Conservation (phyloP, 495 filamentous ascomycete species). For the Neurospora sp. region DNA sequence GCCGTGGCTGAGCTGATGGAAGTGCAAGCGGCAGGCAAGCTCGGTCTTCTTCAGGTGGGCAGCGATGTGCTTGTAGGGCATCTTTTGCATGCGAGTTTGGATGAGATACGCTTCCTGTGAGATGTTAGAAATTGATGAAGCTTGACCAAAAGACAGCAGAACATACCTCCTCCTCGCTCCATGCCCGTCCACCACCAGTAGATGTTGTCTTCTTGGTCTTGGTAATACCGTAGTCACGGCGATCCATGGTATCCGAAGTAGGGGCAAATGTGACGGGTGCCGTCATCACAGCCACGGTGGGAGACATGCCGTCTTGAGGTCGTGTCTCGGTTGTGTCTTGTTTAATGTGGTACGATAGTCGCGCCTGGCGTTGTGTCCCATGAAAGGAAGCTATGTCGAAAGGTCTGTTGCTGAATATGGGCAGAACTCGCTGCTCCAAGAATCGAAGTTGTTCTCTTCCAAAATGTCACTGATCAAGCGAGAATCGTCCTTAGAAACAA, state of each 20-base stretch:
- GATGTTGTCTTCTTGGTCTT: slow-evolving; percentile 55
- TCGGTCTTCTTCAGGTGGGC: slow-evolving; percentile 77
- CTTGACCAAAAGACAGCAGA: neutral
- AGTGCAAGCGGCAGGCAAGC: slow-evolving; percentile 74
- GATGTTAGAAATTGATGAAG: slow-evolving; percentile 6
- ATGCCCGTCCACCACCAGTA: slow-evolving; percentile 62
- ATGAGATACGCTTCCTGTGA: slow-evolving; percentile 72
- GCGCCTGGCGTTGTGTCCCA: slow-evolving; percentile 22
- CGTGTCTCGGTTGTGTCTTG: slow-evolving; percentile 3
- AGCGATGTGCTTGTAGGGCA: slow-evolving; percentile 85
- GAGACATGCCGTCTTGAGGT: slow-evolving; percentile 29
- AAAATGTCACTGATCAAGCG: slow-evolving; percentile 5
- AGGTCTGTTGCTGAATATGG: slow-evolving; percentile 16
- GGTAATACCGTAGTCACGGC: slow-evolving; percentile 44
- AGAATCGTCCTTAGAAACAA: slow-evolving; percentile 2
- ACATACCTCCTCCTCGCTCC: slow-evolving; percentile 69
- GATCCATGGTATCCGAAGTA: slow-evolving; percentile 38
- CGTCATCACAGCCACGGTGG: slow-evolving; percentile 37
- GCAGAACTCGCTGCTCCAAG: slow-evolving; percentile 28
- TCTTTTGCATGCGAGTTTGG: slow-evolving; percentile 72
- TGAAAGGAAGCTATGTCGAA: slow-evolving; percentile 14
- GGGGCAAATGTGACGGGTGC: slow-evolving; percentile 32
- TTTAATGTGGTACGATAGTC: slow-evolving; percentile 4
- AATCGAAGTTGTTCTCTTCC: slow-evolving; percentile 23
- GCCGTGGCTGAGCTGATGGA: slow-evolving; percentile 73